Base-by-base conservation (phyloP, 2,329 filamentous ascomycete genomes). In the Epichloe sylvatica region DNA sequence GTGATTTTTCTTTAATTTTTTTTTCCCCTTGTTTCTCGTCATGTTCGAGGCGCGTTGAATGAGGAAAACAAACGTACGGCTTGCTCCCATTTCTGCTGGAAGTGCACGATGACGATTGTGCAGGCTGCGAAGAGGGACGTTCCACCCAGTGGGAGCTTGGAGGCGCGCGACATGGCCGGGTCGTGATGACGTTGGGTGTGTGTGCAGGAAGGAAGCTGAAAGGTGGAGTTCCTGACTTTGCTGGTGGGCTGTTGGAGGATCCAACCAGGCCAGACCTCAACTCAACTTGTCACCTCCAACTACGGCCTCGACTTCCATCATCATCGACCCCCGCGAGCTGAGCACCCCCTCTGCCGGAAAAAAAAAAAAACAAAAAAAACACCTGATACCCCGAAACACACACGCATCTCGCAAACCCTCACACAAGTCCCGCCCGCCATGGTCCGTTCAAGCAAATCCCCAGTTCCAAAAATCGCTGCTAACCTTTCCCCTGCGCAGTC, bases 31-130 rank as follows among this genome's bases (percentile, higher is more conserved):
- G 11, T 4, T 30, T n/a, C 19, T n/a, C 5, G 23, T 13, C 41
- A 25, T 8, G 8, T 7, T 25, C 2, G 38, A 7, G 11, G 37
- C 35, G 35, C 15, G 25, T 30, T 34, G 33, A n/a, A 13, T 15
- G 21, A 38, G 6, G 9, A 15, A 42, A 38, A 34, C 19, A 33
- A 17, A 70, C 81, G 53, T 73, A 95, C 91, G 55, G 80, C 77
- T 74, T 86, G 83, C 64, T 98, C 92, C 35, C 77, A 75, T 60
- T 83, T 80, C 66, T 98, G 92, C 58, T 89, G 80, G 68, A 85
- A 90, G 65, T 98, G 92, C 44, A 98, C 92, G 59, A 94, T 81
- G 56, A 81, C 71, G 54, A 98, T 80, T 45, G 90, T 94, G 55
- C 78, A 74, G 47, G 80, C 75, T 25, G 91, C 84, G 58, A 86